Evolutionary conservation across 78 protist genomes (phyloP).

Genomic region (Thecamonas trahens): DNA sequence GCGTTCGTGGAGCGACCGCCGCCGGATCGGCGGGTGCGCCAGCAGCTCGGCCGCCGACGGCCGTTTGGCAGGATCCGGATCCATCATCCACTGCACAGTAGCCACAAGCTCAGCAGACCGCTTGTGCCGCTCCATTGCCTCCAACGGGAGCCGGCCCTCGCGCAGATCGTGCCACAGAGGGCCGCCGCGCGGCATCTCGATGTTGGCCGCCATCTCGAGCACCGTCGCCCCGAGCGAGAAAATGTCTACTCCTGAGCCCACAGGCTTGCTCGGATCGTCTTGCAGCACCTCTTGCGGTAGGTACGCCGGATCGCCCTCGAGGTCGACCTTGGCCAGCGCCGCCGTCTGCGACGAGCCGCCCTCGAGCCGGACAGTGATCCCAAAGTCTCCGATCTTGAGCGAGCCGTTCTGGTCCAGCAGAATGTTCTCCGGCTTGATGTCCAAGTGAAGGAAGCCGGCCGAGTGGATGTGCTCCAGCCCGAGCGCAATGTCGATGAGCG

Average conservation of each 20-base stretch:
- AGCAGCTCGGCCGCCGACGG: no score
- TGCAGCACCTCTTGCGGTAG: conserved; percentile 50
- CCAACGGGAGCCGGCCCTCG: neutral
- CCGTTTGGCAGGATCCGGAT: neutral
- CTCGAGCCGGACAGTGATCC: conserved; percentile 31
- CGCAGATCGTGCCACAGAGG: conserved; percentile 35
- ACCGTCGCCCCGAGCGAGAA: conserved; percentile 51
- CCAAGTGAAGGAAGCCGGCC: conserved; percentile 61
- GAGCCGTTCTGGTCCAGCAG: conserved; percentile 31
- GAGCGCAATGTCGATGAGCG: conserved; percentile 36
- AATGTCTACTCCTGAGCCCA: conserved; percentile 36
- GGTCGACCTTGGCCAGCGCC: neutral
- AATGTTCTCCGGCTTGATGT: conserved; percentile 77
- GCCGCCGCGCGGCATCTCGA: conserved; percentile 59
- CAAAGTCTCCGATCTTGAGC: conserved; percentile 72
- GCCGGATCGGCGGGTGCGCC: no score
- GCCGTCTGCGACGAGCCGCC: neutral
- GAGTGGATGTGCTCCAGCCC: conserved; percentile 61
- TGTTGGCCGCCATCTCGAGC: conserved; percentile 48
- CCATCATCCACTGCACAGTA: conserved; percentile 14
- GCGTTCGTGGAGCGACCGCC: no score
- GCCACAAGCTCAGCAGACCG: neutral
- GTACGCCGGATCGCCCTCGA: conserved; percentile 52
- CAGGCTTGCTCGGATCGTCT: conserved; percentile 18
- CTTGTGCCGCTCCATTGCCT: no score